Evolutionary conservation across 805 yeast species (phyloP), one percentile per base, ranked within the genome.

Genomic region (Saccharomyces eubayanus): DNA sequence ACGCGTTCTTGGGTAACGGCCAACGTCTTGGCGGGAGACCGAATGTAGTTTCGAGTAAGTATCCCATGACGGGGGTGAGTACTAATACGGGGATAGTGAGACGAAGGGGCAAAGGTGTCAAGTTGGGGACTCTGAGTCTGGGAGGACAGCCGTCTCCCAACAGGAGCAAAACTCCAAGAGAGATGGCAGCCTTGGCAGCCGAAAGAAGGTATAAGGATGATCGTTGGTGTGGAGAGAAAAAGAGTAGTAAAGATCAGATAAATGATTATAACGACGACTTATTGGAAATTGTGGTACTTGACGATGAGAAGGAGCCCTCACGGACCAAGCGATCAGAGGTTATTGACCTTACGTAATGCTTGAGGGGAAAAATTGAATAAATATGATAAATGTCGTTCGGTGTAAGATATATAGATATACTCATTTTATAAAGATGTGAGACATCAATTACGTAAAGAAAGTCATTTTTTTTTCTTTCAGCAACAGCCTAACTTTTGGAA

Each of bases 171-270:
- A 56, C 58, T 8, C 65, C 72, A 4, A 56, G 57, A 47, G 70
- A 67, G 51, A 64, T 68, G 70, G 72, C 71, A 5, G 66, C 66
- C 2, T 27, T 56, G 6, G 73, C 73, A 2, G 72, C 73, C 1
- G 57, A 60, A 41, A 55, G 64, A 53, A 59, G 72, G 47, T 59
- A 57, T 12, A 48, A 55, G 28, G 67, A 67, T 21, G 59, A 57
- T 43, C 52, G 55, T 28, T 59, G 62, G 57, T 65, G 69, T 51
- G 62, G 62, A 1, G 60, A 40, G 31, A 56, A 41, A 30, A 52
- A 50, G 9, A 30, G 12, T 51, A 28, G 21, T 45, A 28, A 27
- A 12, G 46, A 30, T 30, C 50, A 48, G 28, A 48, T 36, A 14
- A 21, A 16, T 14, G 36, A 28, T 30, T 11, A 48, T 6, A 28